Conservation (phyloP, 805 yeast species). For the Jamesozyma gamospora region DNA sequence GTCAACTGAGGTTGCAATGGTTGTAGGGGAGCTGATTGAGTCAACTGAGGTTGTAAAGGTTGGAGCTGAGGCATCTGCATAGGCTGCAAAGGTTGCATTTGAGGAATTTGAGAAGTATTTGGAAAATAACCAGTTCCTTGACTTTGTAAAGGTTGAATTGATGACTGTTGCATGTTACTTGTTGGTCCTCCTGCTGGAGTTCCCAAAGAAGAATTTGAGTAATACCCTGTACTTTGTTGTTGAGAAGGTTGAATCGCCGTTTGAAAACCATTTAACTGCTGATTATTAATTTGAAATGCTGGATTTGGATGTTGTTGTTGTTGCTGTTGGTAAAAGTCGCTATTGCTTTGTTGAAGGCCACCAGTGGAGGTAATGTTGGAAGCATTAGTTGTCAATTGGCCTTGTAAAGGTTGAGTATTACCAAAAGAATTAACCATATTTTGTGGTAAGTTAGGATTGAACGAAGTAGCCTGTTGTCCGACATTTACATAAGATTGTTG, state of each 20-base stretch:
- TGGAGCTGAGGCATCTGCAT: constrained; percentile 2
- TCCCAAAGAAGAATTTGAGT: constrained; percentile 15
- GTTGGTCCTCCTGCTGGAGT: constrained; percentile 16
- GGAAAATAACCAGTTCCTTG: constrained; percentile 35
- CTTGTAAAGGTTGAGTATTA: constrained; percentile 11
- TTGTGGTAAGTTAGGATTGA: constrained; percentile 2
- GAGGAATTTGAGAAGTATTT: constrained; percentile 12
- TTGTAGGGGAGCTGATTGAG: constrained; percentile 14
- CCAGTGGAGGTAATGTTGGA: background rate
- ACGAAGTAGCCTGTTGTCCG: constrained; percentile 5
- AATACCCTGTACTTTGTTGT: constrained; percentile 28
- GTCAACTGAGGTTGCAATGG: constrained; percentile 17
- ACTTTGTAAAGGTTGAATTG: constrained; percentile 23
- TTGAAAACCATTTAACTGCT: constrained; percentile 9
- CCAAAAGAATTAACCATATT: background rate
- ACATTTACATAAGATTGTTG: constrained; percentile 8
- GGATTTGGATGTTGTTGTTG: constrained; percentile 8
- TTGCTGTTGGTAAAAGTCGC: constrained; percentile 4
- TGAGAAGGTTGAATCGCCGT: constrained; percentile 13
- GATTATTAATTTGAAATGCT: background rate
- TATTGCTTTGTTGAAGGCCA: background rate
- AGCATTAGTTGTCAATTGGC: constrained; percentile 7
- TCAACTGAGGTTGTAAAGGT: constrained; percentile 12
- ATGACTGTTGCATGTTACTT: background rate
- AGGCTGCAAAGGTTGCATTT: constrained; percentile 1